Evolutionary conservation across 2,329 filamentous ascomycete genomes (phyloP).

Genomic region (Lecanicillium sp.): DNA sequence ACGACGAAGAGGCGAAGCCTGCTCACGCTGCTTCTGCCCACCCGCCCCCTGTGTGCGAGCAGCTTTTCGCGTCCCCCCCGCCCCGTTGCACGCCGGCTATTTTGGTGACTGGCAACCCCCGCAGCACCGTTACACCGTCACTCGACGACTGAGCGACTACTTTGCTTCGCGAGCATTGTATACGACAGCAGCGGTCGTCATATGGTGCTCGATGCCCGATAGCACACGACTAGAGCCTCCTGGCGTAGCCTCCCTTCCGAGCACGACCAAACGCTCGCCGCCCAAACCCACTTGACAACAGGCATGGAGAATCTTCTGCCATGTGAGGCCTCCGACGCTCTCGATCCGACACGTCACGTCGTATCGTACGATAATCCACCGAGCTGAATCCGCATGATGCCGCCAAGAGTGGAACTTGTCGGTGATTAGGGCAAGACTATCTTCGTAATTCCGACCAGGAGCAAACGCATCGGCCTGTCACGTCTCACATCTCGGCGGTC

Average conservation of each 20-base stretch:
- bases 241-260: slow-evolving; percentile 1
- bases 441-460: background rate
- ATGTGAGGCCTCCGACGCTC: slow-evolving; percentile 6
- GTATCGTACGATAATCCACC: background rate
- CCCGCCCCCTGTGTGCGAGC: background rate
- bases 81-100: background rate
- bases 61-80: background rate
- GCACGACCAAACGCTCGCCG: background rate
- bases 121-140: too few relatives aligned
- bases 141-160: too few relatives aligned
- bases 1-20: background rate
- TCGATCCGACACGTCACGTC: slow-evolving; percentile 2
- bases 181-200: too few relatives aligned
- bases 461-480: background rate
- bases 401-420: background rate
- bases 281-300: background rate
- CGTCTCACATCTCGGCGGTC: background rate
- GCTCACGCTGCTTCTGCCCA: background rate
- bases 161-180: too few relatives aligned
- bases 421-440: background rate
- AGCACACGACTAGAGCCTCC: too few relatives aligned
- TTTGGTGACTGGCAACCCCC: too few relatives aligned
- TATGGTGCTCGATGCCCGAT: too few relatives aligned
- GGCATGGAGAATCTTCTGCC: background rate
- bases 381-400: slow-evolving; percentile 1